Base-by-base conservation (phyloP, 768 basidiomycete species). In the Tubosaeta sp. region DNA sequence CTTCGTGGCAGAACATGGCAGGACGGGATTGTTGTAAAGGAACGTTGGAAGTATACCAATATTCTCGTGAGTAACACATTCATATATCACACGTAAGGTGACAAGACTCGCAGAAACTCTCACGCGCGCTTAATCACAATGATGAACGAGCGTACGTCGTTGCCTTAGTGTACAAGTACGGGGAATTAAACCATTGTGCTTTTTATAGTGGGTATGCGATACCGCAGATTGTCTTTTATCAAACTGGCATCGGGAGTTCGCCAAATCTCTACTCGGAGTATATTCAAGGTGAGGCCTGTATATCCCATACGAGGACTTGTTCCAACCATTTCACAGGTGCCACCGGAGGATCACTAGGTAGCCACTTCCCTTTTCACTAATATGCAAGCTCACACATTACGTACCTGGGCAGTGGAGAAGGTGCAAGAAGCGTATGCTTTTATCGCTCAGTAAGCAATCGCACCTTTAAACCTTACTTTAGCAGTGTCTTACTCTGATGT, bases 361-460 rank as follows among this genome's bases (percentile, higher is more conserved):
- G 31, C 62, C 38, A 30, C 27, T 29, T 1, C 27, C 19, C 6
- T 32, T 34, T 36, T 12, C 3, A 14, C 31, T 35, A 18, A 41
- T 18, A 44, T 51, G 18, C 19, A 36, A 36, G 21, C 56, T 58
- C 27, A 46, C 24, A 42, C n/a, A 25, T 27, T 21, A 11, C n/a
- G 29, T 39, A 14, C 59, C 11, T 24, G 24, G 43, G 13, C 56
- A 87, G 85, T 70, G 35, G 82, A 83, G 51, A 87, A 89, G 60
- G 83, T 89, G 3, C 82, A 88, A 67, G 85, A 88, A 56, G 86
- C 82, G 30, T 87, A 87, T 68, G 83, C 78, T n/a, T 89, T 89
- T 61, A 83, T 89, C 58, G 80, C 87, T 19, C 84, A 89, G 86
- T 88, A 59, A 66, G 86, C 71, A 14, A 14, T 41, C 4, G 21